Conservation (phyloP, 805 yeast species). For the Kluyveromyces lactis region DNA sequence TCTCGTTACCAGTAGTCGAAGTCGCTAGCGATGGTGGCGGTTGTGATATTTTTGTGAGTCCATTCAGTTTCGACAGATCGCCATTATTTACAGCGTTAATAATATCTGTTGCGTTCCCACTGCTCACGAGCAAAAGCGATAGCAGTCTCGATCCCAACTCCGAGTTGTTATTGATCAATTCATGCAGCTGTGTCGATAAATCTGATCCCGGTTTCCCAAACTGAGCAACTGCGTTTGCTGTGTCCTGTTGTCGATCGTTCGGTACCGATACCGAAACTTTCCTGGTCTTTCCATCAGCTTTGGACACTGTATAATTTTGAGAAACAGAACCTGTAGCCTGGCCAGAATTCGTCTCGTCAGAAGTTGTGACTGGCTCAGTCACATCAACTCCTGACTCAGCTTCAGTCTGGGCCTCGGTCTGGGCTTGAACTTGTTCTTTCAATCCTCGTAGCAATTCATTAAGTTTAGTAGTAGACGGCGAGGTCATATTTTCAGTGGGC, state of each 20-base stretch:
- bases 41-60: not conserved
- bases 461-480: too few relatives aligned
- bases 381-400: too few relatives aligned
- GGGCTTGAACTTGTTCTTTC: too few relatives aligned
- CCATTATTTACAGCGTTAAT: constrained; percentile 23
- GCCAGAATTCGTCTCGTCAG: not conserved
- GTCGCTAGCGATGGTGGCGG: not conserved
- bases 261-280: not conserved
- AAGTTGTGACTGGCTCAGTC: too few relatives aligned
- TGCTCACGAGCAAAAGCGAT: constrained; percentile 24
- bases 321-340: not conserved
- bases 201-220: constrained; percentile 1
- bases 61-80: not conserved
- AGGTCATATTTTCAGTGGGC: too few relatives aligned
- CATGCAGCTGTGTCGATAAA: constrained; percentile 15
- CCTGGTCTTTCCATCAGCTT: not conserved
- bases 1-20: too few relatives aligned
- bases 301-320: not conserved
- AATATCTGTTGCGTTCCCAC: constrained; percentile 23
- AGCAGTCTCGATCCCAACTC: constrained; percentile 25
- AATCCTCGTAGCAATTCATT: too few relatives aligned
- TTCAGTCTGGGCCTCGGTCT: too few relatives aligned
- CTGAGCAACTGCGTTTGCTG: too few relatives aligned
- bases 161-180: constrained; percentile 20
- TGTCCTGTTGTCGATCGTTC: not conserved